A percentile compares a stretch with the other conserved stretches of the same genome.
Evolutionary conservation across 129 eudicot species (phyloP).

Genomic region (carrot (Daucus carota)): DNA sequence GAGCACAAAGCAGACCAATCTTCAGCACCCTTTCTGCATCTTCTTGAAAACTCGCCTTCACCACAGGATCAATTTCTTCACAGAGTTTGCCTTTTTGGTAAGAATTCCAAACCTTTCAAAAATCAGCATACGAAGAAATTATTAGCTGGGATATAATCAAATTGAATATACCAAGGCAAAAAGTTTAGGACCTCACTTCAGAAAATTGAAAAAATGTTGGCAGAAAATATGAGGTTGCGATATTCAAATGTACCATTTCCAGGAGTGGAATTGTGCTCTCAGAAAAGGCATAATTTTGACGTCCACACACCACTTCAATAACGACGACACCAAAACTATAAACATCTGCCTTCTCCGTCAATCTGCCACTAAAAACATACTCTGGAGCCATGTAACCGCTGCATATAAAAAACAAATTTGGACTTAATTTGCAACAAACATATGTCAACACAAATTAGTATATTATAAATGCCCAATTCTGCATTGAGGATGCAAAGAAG

Average conservation of each 20-base stretch:
- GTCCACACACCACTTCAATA: slow-evolving; percentile 28
- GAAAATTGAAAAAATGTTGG: too few species aligned
- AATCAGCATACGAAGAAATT: neutral
- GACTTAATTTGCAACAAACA: neutral
- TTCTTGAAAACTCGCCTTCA: slow-evolving; percentile 15
- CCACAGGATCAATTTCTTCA: slow-evolving; percentile 22
- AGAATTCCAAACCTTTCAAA: slow-evolving; percentile 27
- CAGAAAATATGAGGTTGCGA: neutral
- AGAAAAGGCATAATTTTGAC: slow-evolving; percentile 16
- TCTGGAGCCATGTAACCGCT: slow-evolving; percentile 49
- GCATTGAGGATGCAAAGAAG: neutral
- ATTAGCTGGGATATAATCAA: neutral
- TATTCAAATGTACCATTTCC: slow-evolving; percentile 22
- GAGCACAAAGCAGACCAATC: slow-evolving; percentile 36
- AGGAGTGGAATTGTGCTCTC: slow-evolving; percentile 17
- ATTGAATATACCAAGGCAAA: too few species aligned
- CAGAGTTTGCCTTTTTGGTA: slow-evolving; percentile 7
- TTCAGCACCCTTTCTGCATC: slow-evolving; percentile 21
- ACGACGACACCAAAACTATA: slow-evolving; percentile 36
- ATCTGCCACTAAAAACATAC: slow-evolving; percentile 31
- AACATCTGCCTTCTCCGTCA: slow-evolving; percentile 41
- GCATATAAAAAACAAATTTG: neutral
- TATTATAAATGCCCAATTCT: neutral
- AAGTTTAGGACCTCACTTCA: too few species aligned
- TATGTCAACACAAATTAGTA: neutral